Evolutionary conservation across 257 asterid genomes (phyloP).

Genomic region (Ocimum tenuiflorum): DNA sequence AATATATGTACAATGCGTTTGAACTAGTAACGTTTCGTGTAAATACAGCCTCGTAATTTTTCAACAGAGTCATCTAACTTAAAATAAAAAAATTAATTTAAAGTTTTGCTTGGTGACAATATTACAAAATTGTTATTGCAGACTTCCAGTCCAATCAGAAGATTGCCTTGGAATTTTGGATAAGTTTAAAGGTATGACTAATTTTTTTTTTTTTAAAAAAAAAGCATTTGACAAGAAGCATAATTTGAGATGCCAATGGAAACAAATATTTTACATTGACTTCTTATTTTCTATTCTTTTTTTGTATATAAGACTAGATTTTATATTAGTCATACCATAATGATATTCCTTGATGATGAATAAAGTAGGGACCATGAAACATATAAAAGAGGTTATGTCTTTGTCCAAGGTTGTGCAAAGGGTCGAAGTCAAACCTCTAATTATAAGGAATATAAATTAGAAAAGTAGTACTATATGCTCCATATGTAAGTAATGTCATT

Average conservation of each 20-base stretch:
- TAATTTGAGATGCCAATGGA: slow-evolving; percentile 24
- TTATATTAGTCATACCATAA: slow-evolving; percentile 17
- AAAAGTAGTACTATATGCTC: not conserved
- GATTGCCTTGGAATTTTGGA: too few relatives aligned
- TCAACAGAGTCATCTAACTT: too few relatives aligned
- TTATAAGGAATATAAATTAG: not conserved
- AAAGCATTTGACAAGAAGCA: slow-evolving; percentile 23
- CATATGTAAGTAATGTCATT: not conserved
- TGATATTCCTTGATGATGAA: slow-evolving; percentile 11
- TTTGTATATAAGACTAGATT: not conserved
- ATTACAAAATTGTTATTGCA: too few relatives aligned
- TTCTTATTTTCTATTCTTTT: not conserved
- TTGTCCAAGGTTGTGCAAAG: slow-evolving; percentile 16
- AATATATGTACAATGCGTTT: too few relatives aligned
- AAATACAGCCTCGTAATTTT: too few relatives aligned
- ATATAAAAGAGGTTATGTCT: slow-evolving; percentile 9
- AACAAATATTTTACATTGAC: slow-evolving; percentile 27
- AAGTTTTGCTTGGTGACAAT: too few relatives aligned
- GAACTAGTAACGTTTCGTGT: too few relatives aligned
- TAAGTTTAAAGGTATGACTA: not conserved
- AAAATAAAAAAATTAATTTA: too few relatives aligned
- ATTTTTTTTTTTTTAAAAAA: not conserved
- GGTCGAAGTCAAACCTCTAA: slow-evolving; percentile 19
- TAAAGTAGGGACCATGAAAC: slow-evolving; percentile 24
- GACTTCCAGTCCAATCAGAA: too few relatives aligned